Evolutionary conservation across 2,329 filamentous ascomycete species (phyloP).

Genomic region (Cladosporium sp.): DNA sequence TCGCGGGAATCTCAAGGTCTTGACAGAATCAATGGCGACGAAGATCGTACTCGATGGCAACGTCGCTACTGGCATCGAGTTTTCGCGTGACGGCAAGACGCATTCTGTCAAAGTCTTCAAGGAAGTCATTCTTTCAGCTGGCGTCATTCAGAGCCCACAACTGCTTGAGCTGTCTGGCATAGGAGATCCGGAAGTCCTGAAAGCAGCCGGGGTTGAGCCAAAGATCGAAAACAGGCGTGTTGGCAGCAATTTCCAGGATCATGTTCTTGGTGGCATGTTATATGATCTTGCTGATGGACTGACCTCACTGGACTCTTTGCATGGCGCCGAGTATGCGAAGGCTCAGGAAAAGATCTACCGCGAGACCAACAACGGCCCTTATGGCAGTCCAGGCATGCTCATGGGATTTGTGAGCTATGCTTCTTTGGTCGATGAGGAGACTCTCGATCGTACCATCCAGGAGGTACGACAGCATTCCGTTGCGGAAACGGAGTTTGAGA

Average conservation of each 20-base stretch:
- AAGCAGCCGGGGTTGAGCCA: slow-evolving; percentile 44
- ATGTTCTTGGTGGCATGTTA: slow-evolving; percentile 25
- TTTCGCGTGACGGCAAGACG: slow-evolving; percentile 26
- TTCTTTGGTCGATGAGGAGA: slow-evolving; percentile 27
- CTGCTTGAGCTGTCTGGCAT: slow-evolving; percentile 60
- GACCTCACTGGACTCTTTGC: slow-evolving; percentile 31
- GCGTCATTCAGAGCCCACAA: slow-evolving; percentile 54
- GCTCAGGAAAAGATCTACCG: slow-evolving; percentile 31
- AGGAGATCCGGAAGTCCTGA: slow-evolving; percentile 48
- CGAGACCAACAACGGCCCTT: slow-evolving; percentile 31
- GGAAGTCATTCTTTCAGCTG: slow-evolving; percentile 48
- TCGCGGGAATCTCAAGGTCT: slow-evolving; percentile 28
- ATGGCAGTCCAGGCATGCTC: slow-evolving; percentile 33
- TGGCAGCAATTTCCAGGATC: slow-evolving; percentile 46
- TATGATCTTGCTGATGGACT: slow-evolving; percentile 29
- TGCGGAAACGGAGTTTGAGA: slow-evolving; percentile 34
- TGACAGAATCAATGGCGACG: slow-evolving; percentile 28
- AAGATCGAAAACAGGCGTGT: slow-evolving; percentile 49
- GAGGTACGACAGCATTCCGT: slow-evolving; percentile 31
- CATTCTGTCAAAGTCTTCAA: slow-evolving; percentile 28
- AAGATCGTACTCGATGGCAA: slow-evolving; percentile 28
- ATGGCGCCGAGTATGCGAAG: slow-evolving; percentile 33
- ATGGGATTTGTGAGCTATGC: slow-evolving; percentile 34
- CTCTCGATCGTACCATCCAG: slow-evolving; percentile 26
- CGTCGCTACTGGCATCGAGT: slow-evolving; percentile 36